phyloP scores from a whole-genome alignment of 2,329 filamentous ascomycete genomes.

The Sordariomycetes sp. region DNA sequence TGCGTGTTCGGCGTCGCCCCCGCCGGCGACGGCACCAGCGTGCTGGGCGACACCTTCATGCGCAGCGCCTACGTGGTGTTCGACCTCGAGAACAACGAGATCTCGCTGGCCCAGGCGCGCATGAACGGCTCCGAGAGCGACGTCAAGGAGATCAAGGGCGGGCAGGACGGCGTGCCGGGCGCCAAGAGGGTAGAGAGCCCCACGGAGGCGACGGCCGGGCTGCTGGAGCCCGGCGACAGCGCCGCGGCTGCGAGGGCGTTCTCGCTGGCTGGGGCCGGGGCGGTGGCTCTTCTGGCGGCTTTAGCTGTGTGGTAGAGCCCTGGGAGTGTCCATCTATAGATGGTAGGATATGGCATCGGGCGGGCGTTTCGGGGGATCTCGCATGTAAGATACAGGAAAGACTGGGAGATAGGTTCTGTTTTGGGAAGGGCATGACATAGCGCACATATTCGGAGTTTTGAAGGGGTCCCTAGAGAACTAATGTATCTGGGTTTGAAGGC shows the following conservation, averaged over 20 bases:
- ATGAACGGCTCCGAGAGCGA: conserved; percentile 23
- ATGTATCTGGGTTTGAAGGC: background rate
- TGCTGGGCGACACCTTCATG: conserved; percentile 66
- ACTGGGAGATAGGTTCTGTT: background rate
- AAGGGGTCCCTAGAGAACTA: background rate
- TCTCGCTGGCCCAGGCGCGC: conserved; percentile 58
- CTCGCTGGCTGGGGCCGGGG: background rate
- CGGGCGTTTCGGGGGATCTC: background rate
- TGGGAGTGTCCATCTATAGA: background rate
- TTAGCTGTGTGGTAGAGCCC: background rate
- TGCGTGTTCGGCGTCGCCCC: conserved; percentile 54
- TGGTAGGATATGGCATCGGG: background rate
- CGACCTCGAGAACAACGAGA: conserved; percentile 60
- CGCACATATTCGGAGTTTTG: background rate
- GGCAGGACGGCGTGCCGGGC: conserved; percentile 38
- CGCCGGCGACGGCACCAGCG: conserved; percentile 40
- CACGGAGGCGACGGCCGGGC: conserved; percentile 35
- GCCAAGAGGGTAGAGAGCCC: conserved; percentile 38
- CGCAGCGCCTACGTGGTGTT: conserved; percentile 68
- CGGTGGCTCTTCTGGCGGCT: background rate
- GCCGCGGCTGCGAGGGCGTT: background rate
- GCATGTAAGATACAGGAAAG: background rate
- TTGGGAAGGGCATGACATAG: background rate
- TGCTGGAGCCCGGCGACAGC: conserved; percentile 11
- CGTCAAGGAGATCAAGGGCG: conserved; percentile 44